These are phyloP conservation scores for Elongisporangium prolatum DNA, from an alignment of 352 stramenopile genomes.

Conservation along the genomic window DNA sequence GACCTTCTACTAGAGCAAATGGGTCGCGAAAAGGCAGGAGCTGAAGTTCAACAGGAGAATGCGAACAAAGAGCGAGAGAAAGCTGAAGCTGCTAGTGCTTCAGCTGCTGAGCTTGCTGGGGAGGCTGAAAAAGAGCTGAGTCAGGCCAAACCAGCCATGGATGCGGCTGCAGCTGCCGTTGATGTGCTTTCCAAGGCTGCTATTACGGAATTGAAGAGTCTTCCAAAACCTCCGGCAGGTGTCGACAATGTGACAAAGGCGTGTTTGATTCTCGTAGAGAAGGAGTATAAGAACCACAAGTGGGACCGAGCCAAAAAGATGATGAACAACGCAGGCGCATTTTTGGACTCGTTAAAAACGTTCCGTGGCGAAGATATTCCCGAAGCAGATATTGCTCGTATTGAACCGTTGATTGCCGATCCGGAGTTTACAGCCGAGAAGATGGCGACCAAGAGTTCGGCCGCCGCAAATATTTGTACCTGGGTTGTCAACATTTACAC, in stretches of 20 bases:
- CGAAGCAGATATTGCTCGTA: slow-evolving; percentile 90
- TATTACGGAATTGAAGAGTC: slow-evolving; percentile 96
- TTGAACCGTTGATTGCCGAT: slow-evolving; percentile 91
- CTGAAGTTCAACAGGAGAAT: slow-evolving; percentile 93
- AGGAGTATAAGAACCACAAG: slow-evolving; percentile 98
- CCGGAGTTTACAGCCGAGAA: slow-evolving; percentile 94
- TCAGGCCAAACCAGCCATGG: slow-evolving; percentile 96
- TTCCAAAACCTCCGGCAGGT: slow-evolving; percentile 92
- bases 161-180: slow-evolving; percentile 92
- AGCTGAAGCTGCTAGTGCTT: slow-evolving; percentile 89
- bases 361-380: slow-evolving; percentile 95
- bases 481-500: slow-evolving; percentile 98
- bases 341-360: slow-evolving; percentile 90
- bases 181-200: slow-evolving; percentile 96
- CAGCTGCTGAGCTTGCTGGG: slow-evolving; percentile 90
- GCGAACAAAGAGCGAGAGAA: slow-evolving; percentile 93
- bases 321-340: slow-evolving; percentile 97
- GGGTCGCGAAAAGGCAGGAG: slow-evolving; percentile 89
- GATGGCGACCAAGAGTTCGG: slow-evolving; percentile 96
- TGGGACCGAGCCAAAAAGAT: slow-evolving; percentile 99
- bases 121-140: slow-evolving; percentile 94
- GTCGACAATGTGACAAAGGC: slow-evolving; percentile 96
- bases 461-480: slow-evolving; percentile 95
- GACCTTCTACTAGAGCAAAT: slow-evolving; percentile 95
- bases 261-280: slow-evolving; percentile 96